These are phyloP conservation scores for Phialophora verrucosa DNA, from an alignment of 2,329 filamentous ascomycete genomes.

Conservation along the genomic window DNA sequence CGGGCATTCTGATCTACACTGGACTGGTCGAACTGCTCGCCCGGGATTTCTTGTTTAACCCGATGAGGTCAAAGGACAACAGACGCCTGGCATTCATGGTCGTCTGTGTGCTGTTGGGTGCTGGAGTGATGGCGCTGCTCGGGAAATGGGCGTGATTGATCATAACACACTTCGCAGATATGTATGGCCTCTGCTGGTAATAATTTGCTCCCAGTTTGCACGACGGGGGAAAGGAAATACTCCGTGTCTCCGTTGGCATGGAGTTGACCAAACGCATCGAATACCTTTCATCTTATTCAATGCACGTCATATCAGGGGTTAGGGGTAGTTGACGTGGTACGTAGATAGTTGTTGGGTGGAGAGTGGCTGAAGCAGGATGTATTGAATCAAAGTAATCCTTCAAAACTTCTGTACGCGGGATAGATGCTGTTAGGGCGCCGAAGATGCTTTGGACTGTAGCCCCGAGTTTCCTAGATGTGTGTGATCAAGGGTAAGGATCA, in stretches of 20 bases:
- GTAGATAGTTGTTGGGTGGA: neutral
- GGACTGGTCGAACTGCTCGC: slow-evolving; percentile 58
- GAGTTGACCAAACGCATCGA: neutral
- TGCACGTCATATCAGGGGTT: too few species aligned
- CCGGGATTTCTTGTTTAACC: slow-evolving; percentile 58
- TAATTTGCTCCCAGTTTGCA: neutral
- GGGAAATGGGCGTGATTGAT: slow-evolving; percentile 56
- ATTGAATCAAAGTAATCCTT: too few species aligned
- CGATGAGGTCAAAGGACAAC: slow-evolving; percentile 49
- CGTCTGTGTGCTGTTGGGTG: slow-evolving; percentile 48
- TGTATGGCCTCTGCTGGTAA: neutral
- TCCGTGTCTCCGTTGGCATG: neutral
- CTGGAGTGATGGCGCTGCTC: slow-evolving; percentile 56
- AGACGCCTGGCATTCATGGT: slow-evolving; percentile 52
- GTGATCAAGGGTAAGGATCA: neutral
- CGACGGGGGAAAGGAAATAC: too few species aligned
- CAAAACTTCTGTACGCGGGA: neutral
- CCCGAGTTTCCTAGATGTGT: neutral
- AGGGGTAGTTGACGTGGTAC: neutral
- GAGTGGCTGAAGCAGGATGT: neutral
- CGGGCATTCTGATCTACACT: slow-evolving; percentile 59
- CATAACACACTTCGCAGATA: neutral
- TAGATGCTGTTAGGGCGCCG: neutral
- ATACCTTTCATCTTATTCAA: neutral
- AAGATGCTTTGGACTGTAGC: neutral